Evolutionary conservation across 1,284 basidiomycete genomes (phyloP), one percentile per base, ranked within the genome.

Genomic region (Acaromyces ingoldii): DNA sequence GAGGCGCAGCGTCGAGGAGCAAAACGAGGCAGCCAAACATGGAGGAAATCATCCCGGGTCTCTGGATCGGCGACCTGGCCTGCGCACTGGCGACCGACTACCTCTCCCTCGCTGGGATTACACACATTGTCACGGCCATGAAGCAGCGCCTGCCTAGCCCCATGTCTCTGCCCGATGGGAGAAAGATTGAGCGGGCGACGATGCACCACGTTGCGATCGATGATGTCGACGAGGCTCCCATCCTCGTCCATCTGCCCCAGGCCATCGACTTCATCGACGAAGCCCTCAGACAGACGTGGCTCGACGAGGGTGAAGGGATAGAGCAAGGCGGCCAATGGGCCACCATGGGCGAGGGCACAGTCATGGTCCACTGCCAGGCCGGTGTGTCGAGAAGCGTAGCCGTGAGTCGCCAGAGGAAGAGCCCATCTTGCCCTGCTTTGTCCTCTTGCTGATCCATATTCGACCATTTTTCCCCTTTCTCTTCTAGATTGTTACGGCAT

Each of bases 351-450:
- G 49, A 56, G 0, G 64, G 72, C 3, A 68, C 65, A 21, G 72
- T 78, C 0, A 65, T 77, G 13, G 75, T 78, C 1, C 77, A 77
- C 48, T 77, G 77, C 42, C 76, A 77, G 48, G 76, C 77, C 0
- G 76, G 76, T 7, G 65, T 75, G 11, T 72, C 72, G 7, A 61
- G 77, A 3, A 76, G 75, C 19, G 65, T 65, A 4, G 61, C 62
- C 11, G 51, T 57, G 42, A 40, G 46, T 40, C 7, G 25, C 30
- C 10, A n/a, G n/a, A n/a, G n/a, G n/a, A n/a, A n/a, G n/a, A n/a
- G n/a, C n/a, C n/a, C n/a, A n/a, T n/a, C n/a, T n/a, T n/a, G n/a
- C n/a, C n/a, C n/a, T n/a, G 33, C 33, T 34, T 34, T 13, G 33
- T 13, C 13, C 33, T 34, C 33, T 19, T 13, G 33, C n/a, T 19